Evolutionary conservation across 129 eudicot species (phyloP), one percentile per base, ranked within the genome.

Genomic region (Flaveria ramosissima): DNA sequence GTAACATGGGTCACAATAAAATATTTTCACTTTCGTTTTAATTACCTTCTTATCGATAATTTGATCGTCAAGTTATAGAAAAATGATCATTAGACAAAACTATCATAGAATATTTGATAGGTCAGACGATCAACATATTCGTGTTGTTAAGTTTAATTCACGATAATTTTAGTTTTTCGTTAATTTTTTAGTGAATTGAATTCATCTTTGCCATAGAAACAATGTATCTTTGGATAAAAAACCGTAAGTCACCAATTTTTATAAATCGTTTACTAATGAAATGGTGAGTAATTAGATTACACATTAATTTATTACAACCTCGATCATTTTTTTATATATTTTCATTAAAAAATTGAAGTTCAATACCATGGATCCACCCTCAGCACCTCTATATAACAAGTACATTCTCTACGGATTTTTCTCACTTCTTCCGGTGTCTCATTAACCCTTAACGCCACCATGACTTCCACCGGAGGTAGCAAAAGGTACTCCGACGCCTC

Each of bases 401-500:
- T 0, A 60, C 66, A 6, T 23, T 60, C n/a, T 24, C 41, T 23
- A 60, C 2, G n/a, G 6, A 23, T 10, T 24, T n/a, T 26, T 24
- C 17, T 12, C 67, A 60, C 67, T 23, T 60, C 17, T 60, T 59
- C 36, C 27, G 6, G 39, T 24, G 41, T 60, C 41, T 23, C 41
- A 17, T 23, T 10, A 60, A 10, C n/a, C 39, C 30, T 60, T 24
- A 60, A 27, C 73, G 2, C 55, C 60, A 55, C 24, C 73, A 79
- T 71, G 83, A 61, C 83, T 0, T 63, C 78, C 20, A 64, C 83
- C 20, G 73, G 46, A 6, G 74, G 70, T 59, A 80, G 83, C 74
- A 65, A 19, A 45, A 59, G 76, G 39, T 8, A 78, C 53, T 78
- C 82, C 15, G 71, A 78, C 30, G 27, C 15, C 30, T 67, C 74